Conservation (phyloP, 805 yeast species). For the Teunomyces aglyptinius region DNA sequence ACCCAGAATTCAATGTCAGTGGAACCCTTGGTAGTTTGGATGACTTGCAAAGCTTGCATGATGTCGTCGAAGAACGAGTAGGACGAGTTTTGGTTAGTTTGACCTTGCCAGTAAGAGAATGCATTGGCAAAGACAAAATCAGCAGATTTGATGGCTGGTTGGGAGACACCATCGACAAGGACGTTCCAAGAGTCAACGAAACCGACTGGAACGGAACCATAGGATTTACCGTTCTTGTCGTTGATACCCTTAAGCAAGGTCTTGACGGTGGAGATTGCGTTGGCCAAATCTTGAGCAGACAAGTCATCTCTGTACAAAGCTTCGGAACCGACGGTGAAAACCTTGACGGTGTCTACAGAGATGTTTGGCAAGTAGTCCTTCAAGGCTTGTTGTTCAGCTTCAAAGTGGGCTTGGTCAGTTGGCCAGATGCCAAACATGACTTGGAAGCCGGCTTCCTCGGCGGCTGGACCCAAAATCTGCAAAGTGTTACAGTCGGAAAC, state of each 20-base stretch:
- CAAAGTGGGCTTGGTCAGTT: slow-evolving; percentile 74
- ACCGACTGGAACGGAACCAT: slow-evolving; percentile 73
- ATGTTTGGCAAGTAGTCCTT: slow-evolving; percentile 66
- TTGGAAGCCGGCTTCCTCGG: slow-evolving; percentile 72
- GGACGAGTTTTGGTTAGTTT: slow-evolving; percentile 75
- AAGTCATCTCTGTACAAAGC: slow-evolving; percentile 89
- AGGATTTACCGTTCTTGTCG: slow-evolving; percentile 81
- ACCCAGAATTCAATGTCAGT: slow-evolving; percentile 89
- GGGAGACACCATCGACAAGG: slow-evolving; percentile 72
- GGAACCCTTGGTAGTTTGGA: slow-evolving; percentile 83
- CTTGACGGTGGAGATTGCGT: slow-evolving; percentile 62
- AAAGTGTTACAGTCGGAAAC: slow-evolving; percentile 93
- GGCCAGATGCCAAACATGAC: slow-evolving; percentile 93
- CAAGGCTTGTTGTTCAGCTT: slow-evolving; percentile 73
- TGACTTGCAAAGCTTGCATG: slow-evolving; percentile 91
- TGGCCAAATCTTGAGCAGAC: slow-evolving; percentile 72
- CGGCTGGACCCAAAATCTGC: slow-evolving; percentile 81
- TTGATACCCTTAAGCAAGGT: slow-evolving; percentile 54
- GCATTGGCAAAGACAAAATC: slow-evolving; percentile 92
- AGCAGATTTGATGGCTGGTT: slow-evolving; percentile 71
- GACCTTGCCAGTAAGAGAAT: slow-evolving; percentile 99
- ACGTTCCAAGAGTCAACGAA: slow-evolving; percentile 96
- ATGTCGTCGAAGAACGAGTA: slow-evolving; percentile 94
- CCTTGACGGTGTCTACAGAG: slow-evolving; percentile 66
- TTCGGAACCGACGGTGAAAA: slow-evolving; percentile 91